Evolutionary conservation across 1,139 yeast species (phyloP).

Genomic region (Schizosaccharomyces versatilis): DNA sequence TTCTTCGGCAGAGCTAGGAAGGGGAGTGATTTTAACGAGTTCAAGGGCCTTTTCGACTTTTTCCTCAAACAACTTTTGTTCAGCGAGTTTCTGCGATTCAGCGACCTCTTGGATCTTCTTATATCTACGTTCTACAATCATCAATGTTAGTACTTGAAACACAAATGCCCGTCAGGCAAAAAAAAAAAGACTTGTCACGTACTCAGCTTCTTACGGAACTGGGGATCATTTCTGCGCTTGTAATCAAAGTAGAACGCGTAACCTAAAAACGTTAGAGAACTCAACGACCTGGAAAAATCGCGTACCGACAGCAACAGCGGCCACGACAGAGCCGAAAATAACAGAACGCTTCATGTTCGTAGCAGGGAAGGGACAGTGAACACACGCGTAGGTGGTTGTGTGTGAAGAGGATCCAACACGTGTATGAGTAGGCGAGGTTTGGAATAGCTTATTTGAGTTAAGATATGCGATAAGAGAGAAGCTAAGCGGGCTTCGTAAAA

Average conservation of each 20-base stretch:
- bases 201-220: conserved; percentile 33
- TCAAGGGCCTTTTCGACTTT: conserved; percentile 32
- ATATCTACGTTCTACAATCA: conserved; percentile 30
- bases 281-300: too few relatives aligned
- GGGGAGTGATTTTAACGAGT: conserved; percentile 34
- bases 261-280: background rate
- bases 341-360: background rate
- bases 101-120: conserved; percentile 20
- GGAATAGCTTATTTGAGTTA: too few relatives aligned
- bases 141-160: background rate
- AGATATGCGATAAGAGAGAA: too few relatives aligned
- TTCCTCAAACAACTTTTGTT: conserved; percentile 33
- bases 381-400: too few relatives aligned
- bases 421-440: too few relatives aligned
- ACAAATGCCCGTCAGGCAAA: background rate
- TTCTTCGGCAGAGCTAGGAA: conserved; percentile 45
- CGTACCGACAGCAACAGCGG: conserved; percentile 2
- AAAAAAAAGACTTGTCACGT: background rate
- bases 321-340: background rate
- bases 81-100: conserved; percentile 35
- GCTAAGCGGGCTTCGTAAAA: too few relatives aligned
- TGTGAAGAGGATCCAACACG: too few relatives aligned
- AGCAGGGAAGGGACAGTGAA: too few relatives aligned
- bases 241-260: conserved; percentile 82
- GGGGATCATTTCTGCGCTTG: conserved; percentile 60